phyloP scores from a whole-genome alignment of 75 land plant species.

The Ceratopteris richardii region DNA sequence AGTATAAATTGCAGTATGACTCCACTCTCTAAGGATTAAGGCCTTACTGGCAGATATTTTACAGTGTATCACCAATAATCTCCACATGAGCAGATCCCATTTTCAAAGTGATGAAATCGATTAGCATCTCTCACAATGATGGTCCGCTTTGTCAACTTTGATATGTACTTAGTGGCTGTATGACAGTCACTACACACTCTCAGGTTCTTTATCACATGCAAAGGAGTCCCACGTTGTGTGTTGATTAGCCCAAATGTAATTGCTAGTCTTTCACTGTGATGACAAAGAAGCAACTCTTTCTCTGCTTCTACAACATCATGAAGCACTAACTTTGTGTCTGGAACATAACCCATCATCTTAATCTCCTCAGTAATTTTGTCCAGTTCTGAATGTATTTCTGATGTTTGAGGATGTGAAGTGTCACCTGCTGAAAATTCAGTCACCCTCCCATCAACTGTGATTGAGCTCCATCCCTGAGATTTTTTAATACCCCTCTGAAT shows the following conservation, averaged over 20 bases:
- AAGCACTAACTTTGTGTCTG: slow-evolving; percentile 11
- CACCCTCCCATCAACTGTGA: neutral
- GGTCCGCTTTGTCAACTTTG: neutral
- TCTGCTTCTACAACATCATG: slow-evolving; percentile 6
- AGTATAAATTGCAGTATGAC: too few species aligned
- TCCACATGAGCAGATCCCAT: slow-evolving; percentile 22
- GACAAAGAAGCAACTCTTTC: slow-evolving; percentile 5
- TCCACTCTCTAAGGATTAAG: too few species aligned
- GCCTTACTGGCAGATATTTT: too few species aligned
- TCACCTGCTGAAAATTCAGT: neutral
- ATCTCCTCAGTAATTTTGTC: neutral
- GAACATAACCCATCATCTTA: slow-evolving; percentile 1
- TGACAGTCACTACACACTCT: slow-evolving; percentile 15
- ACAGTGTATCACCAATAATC: slow-evolving; percentile 7
- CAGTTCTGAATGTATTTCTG: neutral
- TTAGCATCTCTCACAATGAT: slow-evolving; percentile 19
- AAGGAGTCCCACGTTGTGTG: slow-evolving; percentile 13
- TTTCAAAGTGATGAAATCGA: slow-evolving; percentile 19
- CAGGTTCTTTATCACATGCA: slow-evolving; percentile 10
- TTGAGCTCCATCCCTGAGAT: slow-evolving; percentile 3
- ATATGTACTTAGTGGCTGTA: slow-evolving; percentile 11
- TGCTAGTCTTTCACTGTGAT: slow-evolving; percentile 22
- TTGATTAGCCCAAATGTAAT: slow-evolving; percentile 16
- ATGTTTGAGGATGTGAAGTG: neutral
- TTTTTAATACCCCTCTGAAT: slow-evolving; percentile 9